These are phyloP conservation scores for Zoysia japonica DNA, from an alignment of 176 grass and related monocot genomes.

Conservation along the genomic window DNA sequence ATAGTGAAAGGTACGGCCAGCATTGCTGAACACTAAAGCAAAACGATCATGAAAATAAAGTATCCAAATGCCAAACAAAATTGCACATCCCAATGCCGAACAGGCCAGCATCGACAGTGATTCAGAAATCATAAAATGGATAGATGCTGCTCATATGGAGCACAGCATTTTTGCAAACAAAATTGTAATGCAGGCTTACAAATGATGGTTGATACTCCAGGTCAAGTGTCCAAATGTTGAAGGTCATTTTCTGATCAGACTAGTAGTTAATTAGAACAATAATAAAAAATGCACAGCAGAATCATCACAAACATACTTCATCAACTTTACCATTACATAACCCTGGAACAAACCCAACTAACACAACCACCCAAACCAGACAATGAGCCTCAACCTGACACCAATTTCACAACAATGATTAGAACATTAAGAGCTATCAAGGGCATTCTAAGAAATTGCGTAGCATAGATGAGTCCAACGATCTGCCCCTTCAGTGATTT, in stretches of 20 bases:
- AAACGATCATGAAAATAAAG: background rate
- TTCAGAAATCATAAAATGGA: slow-evolving; percentile 1
- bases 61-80: slow-evolving; percentile 6
- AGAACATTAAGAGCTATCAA: slow-evolving; percentile 85
- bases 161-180: background rate
- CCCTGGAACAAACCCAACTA: slow-evolving; percentile 8
- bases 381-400: slow-evolving; percentile 59
- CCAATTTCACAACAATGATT: slow-evolving; percentile 71
- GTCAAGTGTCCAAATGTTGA: background rate
- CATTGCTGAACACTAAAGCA: background rate
- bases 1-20: background rate
- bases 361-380: background rate
- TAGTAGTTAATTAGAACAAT: slow-evolving; percentile 23
- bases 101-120: background rate
- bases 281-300: slow-evolving; percentile 8
- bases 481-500: slow-evolving; percentile 82
- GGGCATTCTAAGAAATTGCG: slow-evolving; percentile 73
- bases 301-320: slow-evolving; percentile 13
- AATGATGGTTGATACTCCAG: background rate
- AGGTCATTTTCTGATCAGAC: background rate
- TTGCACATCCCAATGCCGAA: background rate
- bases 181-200: background rate
- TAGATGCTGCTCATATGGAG: background rate
- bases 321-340: slow-evolving; percentile 36
- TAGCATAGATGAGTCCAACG: slow-evolving; percentile 74